phyloP scores from a whole-genome alignment of 805 yeast genomes.

The Alloascoidea africana region DNA sequence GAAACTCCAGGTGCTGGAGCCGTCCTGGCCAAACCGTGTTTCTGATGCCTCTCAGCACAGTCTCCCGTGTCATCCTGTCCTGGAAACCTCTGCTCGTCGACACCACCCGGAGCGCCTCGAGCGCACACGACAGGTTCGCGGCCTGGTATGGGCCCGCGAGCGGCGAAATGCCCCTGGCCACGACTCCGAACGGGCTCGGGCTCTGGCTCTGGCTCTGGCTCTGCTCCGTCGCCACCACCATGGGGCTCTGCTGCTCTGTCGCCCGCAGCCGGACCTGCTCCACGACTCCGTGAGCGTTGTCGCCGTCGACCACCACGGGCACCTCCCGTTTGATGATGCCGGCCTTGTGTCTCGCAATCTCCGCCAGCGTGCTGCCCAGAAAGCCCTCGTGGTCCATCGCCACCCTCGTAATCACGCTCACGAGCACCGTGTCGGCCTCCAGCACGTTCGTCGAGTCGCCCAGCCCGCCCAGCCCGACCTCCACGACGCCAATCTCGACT shows the following conservation, averaged over 20 bases:
- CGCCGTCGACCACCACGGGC: constrained; percentile 59
- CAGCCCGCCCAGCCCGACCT: constrained; percentile 89
- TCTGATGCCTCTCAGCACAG: constrained; percentile 35
- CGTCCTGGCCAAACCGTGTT: constrained; percentile 78
- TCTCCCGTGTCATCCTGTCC: constrained; percentile 19
- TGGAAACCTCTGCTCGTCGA: constrained; percentile 10
- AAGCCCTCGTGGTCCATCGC: constrained; percentile 76
- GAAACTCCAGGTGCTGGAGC: constrained; percentile 35
- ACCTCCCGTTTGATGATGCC: constrained; percentile 59
- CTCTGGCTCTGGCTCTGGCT: too few relatives aligned
- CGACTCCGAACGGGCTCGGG: constrained; percentile 12
- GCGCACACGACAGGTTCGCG: constrained; percentile 54
- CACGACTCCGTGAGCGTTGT: constrained; percentile 39
- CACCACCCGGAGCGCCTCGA: constrained; percentile 32
- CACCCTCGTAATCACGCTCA: constrained; percentile 69
- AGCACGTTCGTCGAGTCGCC: constrained; percentile 77
- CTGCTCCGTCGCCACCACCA: constrained; percentile 14
- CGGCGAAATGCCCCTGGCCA: constrained; percentile 28
- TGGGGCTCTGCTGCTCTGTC: background rate
- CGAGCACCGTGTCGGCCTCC: constrained; percentile 21
- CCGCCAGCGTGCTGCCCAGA: constrained; percentile 47
- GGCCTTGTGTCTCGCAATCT: constrained; percentile 70
- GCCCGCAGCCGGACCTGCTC: constrained; percentile 22
- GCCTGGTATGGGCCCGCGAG: constrained; percentile 61
- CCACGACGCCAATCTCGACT: constrained; percentile 71